Evolutionary conservation across 1,284 basidiomycete genomes (phyloP), one percentile per base, ranked within the genome.

Genomic region (Hypsizygus ulmarius): DNA sequence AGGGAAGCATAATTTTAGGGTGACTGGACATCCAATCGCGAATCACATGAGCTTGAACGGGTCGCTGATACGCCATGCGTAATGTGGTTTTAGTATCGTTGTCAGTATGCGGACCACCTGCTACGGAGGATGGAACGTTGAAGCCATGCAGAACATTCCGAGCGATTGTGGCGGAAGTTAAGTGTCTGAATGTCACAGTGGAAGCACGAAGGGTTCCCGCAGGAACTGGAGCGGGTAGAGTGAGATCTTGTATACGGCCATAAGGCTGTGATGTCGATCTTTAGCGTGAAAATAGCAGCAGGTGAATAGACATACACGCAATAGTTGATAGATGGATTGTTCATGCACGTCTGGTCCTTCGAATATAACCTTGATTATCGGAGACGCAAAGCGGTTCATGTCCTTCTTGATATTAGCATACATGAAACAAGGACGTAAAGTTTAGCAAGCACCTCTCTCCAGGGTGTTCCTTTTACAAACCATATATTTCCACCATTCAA

Each of bases 81-180:
- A 94, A 65, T 10, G 77, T 73, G 3, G 88, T 93, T 15, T 54
- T 60, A 19, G 62, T 60, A 5, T 54, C 53, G 28, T 49, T 56
- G 45, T 53, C 70, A 4, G 46, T 41, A 19, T 60, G 55, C 29
- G 62, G 55, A 6, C 44, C 37, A 37, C 30, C 41, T 29, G 19
- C 14, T 1, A 39, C 15, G n/a, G 43, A 12, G 27, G 41, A 14
- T 7, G 65, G 59, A 14, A 83, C 57, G 15, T 71, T 69, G 27
- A 86, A 69, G 1, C 92, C 90, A 62, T 98, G 90, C 1, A 94
- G 68, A 50, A 84, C 87, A 64, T 97, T 97, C 43, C 87, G 86
- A 0, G 94, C 93, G 30, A 87, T 81, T 0, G 88, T 80, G 1
- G 94, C 89, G 1, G 88, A 78, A 16, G 82, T 81, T 19, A 90